Conservation (phyloP, 306 rosid genomes). For the Cucurbita argyrosperma region DNA sequence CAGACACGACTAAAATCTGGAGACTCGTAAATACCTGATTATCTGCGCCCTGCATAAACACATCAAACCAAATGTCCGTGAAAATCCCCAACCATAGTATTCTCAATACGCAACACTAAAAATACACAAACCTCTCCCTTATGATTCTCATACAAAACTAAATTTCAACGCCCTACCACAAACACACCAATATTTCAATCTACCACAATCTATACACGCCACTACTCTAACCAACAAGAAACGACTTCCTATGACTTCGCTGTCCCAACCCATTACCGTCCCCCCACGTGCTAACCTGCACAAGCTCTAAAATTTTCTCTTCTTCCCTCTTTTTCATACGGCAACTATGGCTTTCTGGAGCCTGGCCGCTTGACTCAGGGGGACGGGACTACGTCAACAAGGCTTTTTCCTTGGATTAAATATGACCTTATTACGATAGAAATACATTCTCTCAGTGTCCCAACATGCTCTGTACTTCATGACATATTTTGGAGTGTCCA, state of each 20-base stretch:
- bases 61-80: constrained; percentile 11
- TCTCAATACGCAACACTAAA: not conserved
- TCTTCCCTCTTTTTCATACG: not conserved
- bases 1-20: not conserved
- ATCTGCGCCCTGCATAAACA: constrained; percentile 82
- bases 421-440: not conserved
- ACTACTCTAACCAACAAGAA: too few species aligned
- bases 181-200: too few species aligned
- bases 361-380: too few species aligned
- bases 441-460: not conserved
- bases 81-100: constrained; percentile 7
- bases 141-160: not conserved
- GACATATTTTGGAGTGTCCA: not conserved
- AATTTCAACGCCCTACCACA: too few species aligned
- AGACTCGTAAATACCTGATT: constrained; percentile 49
- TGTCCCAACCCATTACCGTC: too few species aligned
- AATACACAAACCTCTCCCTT: not conserved
- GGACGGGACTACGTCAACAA: not conserved
- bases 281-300: too few species aligned
- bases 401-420: not conserved
- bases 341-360: not conserved
- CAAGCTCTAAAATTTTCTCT: not conserved
- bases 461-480: not conserved
- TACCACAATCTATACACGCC: too few species aligned
- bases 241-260: too few species aligned